A percentile compares a stretch with the other conserved stretches of the same genome.
These are phyloP conservation scores for Simplicillium sp. DNA, from an alignment of 2,329 filamentous ascomycete species.

Conservation along the genomic window DNA sequence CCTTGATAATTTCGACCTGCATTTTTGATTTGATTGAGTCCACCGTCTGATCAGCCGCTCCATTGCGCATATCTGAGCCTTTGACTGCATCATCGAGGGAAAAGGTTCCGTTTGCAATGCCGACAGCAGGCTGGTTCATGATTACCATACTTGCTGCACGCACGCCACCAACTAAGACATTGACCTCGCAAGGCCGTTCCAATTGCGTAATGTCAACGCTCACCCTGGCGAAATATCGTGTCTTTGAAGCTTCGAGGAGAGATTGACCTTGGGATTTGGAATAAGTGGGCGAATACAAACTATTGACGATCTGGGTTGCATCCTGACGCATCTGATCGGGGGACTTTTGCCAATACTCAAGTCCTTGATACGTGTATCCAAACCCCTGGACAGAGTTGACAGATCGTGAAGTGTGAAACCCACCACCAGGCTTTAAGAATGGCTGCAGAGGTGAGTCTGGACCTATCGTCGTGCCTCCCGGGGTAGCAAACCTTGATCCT, in stretches of 20 bases:
- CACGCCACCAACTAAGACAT: slow-evolving; percentile 21
- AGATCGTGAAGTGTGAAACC: slow-evolving; percentile 31
- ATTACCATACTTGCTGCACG: slow-evolving; percentile 23
- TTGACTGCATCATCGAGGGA: slow-evolving; percentile 56
- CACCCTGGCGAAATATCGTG: slow-evolving; percentile 24
- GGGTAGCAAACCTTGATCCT: slow-evolving; percentile 28
- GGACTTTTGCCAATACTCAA: slow-evolving; percentile 24
- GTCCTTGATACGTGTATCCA: slow-evolving; percentile 29
- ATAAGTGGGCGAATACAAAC: slow-evolving; percentile 15
- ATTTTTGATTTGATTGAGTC: slow-evolving; percentile 16
- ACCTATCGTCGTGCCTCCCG: slow-evolving; percentile 26
- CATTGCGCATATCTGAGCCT: slow-evolving; percentile 34
- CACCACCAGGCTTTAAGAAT: slow-evolving; percentile 30
- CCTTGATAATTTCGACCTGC: slow-evolving; percentile 22
- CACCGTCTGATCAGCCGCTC: slow-evolving; percentile 13
- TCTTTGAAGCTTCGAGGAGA: slow-evolving; percentile 3
- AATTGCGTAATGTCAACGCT: slow-evolving; percentile 23
- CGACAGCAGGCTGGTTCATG: slow-evolving; percentile 23
- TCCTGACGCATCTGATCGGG: slow-evolving; percentile 17
- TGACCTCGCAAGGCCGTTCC: slow-evolving; percentile 23
- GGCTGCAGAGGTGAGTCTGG: slow-evolving; percentile 38
- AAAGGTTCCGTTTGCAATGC: slow-evolving; percentile 20
- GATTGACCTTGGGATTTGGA: neutral
- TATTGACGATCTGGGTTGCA: slow-evolving; percentile 22
- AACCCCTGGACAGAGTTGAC: slow-evolving; percentile 21